These are phyloP conservation scores for Trichoderma guizhouense DNA, from an alignment of 2,329 filamentous ascomycete genomes.

Conservation along the genomic window DNA sequence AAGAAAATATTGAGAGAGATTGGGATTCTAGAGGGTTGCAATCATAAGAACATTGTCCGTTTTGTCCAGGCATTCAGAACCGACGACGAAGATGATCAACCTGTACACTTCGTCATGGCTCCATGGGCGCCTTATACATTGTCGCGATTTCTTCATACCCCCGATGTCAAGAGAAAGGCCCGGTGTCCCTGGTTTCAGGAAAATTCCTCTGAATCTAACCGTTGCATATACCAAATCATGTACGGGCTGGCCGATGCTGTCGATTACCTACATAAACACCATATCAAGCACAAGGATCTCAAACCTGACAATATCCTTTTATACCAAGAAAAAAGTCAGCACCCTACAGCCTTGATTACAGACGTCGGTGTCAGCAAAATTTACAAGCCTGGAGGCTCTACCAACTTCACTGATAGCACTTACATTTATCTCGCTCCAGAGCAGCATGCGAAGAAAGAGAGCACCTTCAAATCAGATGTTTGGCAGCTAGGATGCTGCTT, in stretches of 20 bases:
- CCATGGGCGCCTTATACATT: slow-evolving; percentile 4
- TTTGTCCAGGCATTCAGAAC: neutral
- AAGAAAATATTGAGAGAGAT: slow-evolving; percentile 6
- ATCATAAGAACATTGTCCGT: neutral
- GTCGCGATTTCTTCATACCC: neutral
- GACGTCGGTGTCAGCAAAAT: slow-evolving; percentile 4
- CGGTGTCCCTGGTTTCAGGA: neutral
- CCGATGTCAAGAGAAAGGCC: neutral
- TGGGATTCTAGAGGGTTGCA: neutral
- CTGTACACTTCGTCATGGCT: neutral
- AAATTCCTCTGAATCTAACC: neutral
- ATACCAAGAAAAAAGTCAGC: neutral
- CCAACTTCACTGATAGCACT: neutral
- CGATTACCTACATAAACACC: neutral
- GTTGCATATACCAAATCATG: neutral
- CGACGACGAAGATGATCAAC: neutral
- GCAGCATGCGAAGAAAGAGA: neutral
- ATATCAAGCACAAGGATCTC: slow-evolving; percentile 10
- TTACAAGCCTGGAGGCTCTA: neutral
- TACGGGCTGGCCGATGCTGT: neutral
- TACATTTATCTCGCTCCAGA: neutral
- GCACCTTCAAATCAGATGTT: neutral
- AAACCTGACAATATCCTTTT: slow-evolving; percentile 8
- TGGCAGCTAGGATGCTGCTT: slow-evolving; percentile 13
- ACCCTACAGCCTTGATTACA: neutral